Evolutionary conservation across 805 yeast genomes (phyloP), one percentile per base, ranked within the genome.

Genomic region (Schwanniomyces yamadae): DNA sequence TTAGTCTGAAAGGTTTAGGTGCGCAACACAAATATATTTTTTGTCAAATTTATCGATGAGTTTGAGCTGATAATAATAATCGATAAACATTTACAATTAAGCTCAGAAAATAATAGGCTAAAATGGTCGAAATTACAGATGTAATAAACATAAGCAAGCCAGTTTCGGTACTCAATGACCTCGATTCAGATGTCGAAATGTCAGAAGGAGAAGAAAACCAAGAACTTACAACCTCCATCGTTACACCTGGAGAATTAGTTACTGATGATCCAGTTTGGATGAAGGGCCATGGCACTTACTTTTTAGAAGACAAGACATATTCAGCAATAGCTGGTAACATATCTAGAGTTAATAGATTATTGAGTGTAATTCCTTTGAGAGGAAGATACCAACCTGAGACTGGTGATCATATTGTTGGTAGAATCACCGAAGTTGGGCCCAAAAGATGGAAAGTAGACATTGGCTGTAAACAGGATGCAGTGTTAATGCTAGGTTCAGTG

Each of bases 231-330:
- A 34, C 44, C 36, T 46, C 55, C 28, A 59, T 93, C 7, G 95
- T 91, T 13, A 88, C 97, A 1, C 99, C 99, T 0, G 99, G 99
- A 7, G 97, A 93, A 57, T 65, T 90, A 33, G 85, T 93, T n/a
- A 93, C 98, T 0, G 93, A 86, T 48, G 98, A 93, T 53, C 86
- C 96, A 5, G 75, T 82, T 2, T 93, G 98, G 97, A 93, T 93
- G 99, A 78, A 95, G 54, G 99, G 99, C 20, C 99, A 91, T 55
- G 99, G 99, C 5, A 93, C 98, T 0, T 93, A 88, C 57, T 78
- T 82, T 46, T 63, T 84, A 25, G 80, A 78, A 22, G 83, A 82
- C 46, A 69, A 74, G 48, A 88, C 96, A 0, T 88, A 77, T 57
- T 83, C 96, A 3, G 83, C 97, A 0, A 96, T 91, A 5, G 96